phyloP scores from a whole-genome alignment of 345 rosid genomes.

The Eucalyptus sp. region DNA sequence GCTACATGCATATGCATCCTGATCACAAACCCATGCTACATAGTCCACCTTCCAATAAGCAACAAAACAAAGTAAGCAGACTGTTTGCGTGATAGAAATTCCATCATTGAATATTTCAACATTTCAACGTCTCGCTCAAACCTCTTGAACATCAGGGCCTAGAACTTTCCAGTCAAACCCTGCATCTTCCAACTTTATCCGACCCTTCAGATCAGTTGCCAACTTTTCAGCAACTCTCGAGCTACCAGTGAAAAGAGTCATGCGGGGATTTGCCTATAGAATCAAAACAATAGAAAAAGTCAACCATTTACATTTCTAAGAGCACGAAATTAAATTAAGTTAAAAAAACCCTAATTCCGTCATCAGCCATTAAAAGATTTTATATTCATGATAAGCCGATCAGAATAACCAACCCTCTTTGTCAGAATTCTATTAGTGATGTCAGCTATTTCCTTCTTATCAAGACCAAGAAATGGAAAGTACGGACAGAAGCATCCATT shows the following conservation, averaged over 20 bases:
- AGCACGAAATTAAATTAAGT: not conserved
- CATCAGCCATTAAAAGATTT: not conserved
- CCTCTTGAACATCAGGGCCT: conserved; percentile 98
- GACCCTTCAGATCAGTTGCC: conserved; percentile 85
- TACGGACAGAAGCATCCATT: not conserved
- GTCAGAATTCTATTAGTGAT: not conserved
- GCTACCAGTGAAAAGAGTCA: conserved; percentile 98
- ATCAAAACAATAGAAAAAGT: not conserved
- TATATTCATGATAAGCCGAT: not conserved
- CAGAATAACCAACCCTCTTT: not conserved
- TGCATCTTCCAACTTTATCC: conserved; percentile 92
- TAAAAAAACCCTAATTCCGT: not conserved
- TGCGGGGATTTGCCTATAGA: conserved; percentile 73
- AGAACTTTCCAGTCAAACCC: conserved; percentile 99
- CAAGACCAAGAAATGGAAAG: not conserved
- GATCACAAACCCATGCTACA: conserved; percentile 96
- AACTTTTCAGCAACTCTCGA: conserved; percentile 93
- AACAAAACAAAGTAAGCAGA: not conserved
- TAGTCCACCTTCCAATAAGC: conserved; percentile 63
- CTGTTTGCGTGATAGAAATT: not conserved
- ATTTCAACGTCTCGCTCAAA: not conserved
- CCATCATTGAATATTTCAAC: not conserved
- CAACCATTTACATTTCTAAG: not conserved
- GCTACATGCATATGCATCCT: conserved; percentile 98
- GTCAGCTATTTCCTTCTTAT: not conserved